A percentile compares a stretch with the other conserved stretches of the same genome.
These are phyloP conservation scores for Diaporthe velutina DNA, from an alignment of 2,329 filamentous ascomycete genomes.

Conservation along the genomic window DNA sequence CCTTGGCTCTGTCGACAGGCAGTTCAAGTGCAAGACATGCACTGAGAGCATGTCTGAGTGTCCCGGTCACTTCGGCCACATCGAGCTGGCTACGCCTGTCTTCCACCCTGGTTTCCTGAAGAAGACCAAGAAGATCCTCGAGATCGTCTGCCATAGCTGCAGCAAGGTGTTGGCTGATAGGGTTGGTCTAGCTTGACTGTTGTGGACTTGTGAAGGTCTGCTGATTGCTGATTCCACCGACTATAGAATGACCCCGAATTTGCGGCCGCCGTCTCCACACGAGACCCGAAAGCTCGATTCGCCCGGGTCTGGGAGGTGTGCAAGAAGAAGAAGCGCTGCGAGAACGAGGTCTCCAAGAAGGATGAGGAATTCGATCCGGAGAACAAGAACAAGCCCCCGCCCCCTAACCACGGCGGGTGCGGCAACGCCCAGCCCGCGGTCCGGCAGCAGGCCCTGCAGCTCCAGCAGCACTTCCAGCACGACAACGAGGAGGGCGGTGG, in stretches of 20 bases:
- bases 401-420: constrained; percentile 86
- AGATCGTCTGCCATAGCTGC: constrained; percentile 99
- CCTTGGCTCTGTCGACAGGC: constrained; percentile 94
- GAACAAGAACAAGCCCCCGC: constrained; percentile 65
- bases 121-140: constrained; percentile 99
- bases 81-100: constrained; percentile 95
- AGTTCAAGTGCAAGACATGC: constrained; percentile 96
- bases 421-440: constrained; percentile 92
- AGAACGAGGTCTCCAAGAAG: constrained; percentile 78
- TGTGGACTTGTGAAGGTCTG: constrained; percentile 55
- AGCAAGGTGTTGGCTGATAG: constrained; percentile 97
- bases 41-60: constrained; percentile 96
- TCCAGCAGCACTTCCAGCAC: constrained; percentile 62
- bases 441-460: constrained; percentile 85
- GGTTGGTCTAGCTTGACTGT: constrained; percentile 79
- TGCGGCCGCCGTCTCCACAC: constrained; percentile 81
- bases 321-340: constrained; percentile 88
- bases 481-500: constrained; percentile 74
- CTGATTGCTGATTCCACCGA: constrained; percentile 66
- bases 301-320: constrained; percentile 92
- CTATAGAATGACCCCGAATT: constrained; percentile 87
- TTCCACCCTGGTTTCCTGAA: constrained; percentile 97
- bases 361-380: constrained; percentile 76
- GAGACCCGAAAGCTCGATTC: constrained; percentile 95
- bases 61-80: constrained; percentile 98